These are phyloP conservation scores for Chlorella vulgaris DNA, from an alignment of 139 green algal genomes.

Conservation along the genomic window DNA sequence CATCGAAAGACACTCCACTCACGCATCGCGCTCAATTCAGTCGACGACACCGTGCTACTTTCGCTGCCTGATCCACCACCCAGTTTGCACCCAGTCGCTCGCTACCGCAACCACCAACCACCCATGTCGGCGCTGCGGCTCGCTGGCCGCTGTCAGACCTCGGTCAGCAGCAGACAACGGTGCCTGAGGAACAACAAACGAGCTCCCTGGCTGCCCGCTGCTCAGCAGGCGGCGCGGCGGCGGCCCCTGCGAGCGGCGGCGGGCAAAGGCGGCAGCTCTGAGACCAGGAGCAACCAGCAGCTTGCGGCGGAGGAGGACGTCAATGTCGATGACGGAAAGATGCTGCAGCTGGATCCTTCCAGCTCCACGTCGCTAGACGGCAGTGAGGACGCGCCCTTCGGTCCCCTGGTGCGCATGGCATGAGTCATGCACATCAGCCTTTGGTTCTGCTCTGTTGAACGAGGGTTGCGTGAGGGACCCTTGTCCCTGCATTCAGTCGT, in stretches of 20 bases:
- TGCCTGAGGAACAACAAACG: too few relatives aligned
- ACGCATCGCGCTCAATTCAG: too few relatives aligned
- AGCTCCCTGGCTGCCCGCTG: too few relatives aligned
- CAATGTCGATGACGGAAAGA: conserved; percentile 10
- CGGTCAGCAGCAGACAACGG: too few relatives aligned
- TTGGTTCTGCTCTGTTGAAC: background rate
- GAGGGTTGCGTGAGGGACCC: background rate
- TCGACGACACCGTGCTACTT: too few relatives aligned
- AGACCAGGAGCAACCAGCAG: background rate
- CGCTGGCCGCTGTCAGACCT: too few relatives aligned
- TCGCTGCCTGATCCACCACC: too few relatives aligned
- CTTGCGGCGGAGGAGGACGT: background rate
- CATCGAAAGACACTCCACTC: too few relatives aligned
- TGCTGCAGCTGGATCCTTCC: conserved; percentile 15
- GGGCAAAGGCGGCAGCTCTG: background rate
- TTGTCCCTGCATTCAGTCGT: too few relatives aligned
- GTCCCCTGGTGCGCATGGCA: background rate
- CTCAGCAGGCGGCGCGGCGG: conserved; percentile 1
- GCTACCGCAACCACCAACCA: too few relatives aligned
- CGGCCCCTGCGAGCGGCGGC: conserved; percentile 5
- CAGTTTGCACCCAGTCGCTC: too few relatives aligned
- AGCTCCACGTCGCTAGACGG: conserved; percentile 11
- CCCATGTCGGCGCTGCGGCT: too few relatives aligned
- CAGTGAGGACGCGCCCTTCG: conserved; percentile 19
- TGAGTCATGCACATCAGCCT: background rate